Conservation (phyloP, 169 alveolate genomes). For the Plasmodium malariae region DNA sequence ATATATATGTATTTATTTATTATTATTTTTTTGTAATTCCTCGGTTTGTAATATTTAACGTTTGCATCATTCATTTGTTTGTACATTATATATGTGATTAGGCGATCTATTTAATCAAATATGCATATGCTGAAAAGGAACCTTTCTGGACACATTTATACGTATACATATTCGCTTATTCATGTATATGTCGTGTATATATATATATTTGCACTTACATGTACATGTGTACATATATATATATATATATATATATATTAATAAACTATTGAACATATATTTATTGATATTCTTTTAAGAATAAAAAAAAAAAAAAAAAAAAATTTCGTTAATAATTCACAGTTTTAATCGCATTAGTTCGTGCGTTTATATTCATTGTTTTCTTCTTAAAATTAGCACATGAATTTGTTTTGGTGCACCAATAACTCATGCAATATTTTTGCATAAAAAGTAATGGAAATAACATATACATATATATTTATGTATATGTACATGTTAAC, state of each 20-base stretch:
- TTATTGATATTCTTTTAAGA: neutral
- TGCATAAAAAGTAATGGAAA: neutral
- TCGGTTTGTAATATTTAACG: neutral
- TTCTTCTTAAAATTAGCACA: neutral
- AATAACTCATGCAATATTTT: constrained; percentile 11
- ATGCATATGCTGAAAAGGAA: neutral
- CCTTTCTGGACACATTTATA: neutral
- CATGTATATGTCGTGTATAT: neutral
- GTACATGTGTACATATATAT: neutral
- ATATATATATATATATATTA: too few relatives aligned
- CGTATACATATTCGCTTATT: neutral
- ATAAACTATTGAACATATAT: too few relatives aligned
- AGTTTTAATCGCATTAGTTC: neutral
- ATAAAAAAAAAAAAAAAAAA: too few relatives aligned
- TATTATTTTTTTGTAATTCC: neutral
- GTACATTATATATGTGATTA: neutral
- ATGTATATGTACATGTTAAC: neutral
- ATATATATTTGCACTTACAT: neutral
- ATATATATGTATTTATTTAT: too few relatives aligned
- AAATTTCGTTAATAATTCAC: too few relatives aligned
- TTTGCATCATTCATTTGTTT: neutral
- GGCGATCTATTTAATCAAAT: too few relatives aligned
- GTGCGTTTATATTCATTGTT: neutral
- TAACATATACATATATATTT: neutral
- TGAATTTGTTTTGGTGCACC: neutral